Conservation (phyloP, 1,284 basidiomycete genomes). For the Hortiboletus rubellus region DNA sequence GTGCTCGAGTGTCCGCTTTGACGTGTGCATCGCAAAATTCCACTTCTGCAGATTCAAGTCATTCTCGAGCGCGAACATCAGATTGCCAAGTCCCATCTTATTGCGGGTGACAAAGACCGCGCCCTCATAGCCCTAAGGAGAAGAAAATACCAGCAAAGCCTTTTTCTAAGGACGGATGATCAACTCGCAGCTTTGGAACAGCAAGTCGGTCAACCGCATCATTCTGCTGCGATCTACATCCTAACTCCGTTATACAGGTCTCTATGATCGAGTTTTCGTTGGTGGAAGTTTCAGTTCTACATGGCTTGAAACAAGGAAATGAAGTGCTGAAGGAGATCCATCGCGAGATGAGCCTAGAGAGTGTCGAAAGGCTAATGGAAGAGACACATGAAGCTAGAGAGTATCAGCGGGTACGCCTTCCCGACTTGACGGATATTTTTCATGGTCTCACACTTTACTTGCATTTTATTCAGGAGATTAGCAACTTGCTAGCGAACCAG, state of each 20-base stretch:
- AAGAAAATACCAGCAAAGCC: constrained; percentile 90
- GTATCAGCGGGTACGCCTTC: constrained; percentile 75
- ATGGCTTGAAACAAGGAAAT: constrained; percentile 92
- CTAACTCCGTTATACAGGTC: constrained; percentile 53
- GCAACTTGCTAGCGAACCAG: constrained; percentile 80
- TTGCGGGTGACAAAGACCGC: constrained; percentile 80
- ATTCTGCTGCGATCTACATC: not conserved
- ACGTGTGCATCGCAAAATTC: not conserved
- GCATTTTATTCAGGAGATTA: constrained; percentile 70
- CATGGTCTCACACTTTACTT: constrained; percentile 5
- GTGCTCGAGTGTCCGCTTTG: constrained; percentile 19
- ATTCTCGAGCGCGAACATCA: constrained; percentile 87
- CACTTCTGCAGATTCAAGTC: constrained; percentile 69
- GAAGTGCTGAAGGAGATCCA: constrained; percentile 93
- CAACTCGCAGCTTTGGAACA: constrained; percentile 91
- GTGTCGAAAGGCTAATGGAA: constrained; percentile 90
- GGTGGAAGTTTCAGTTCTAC: constrained; percentile 89
- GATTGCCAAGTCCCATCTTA: constrained; percentile 84
- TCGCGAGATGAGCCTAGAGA: constrained; percentile 88
- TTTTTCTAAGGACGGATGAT: constrained; percentile 85
- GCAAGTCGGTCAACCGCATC: constrained; percentile 57
- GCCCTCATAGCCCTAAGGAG: constrained; percentile 85
- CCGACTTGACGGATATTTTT: not conserved
- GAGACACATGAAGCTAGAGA: constrained; percentile 91
- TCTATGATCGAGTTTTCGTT: constrained; percentile 96